These are phyloP conservation scores for Kingdonia uniflora DNA, from an alignment of 164 flowering plant genomes.

Conservation along the genomic window DNA sequence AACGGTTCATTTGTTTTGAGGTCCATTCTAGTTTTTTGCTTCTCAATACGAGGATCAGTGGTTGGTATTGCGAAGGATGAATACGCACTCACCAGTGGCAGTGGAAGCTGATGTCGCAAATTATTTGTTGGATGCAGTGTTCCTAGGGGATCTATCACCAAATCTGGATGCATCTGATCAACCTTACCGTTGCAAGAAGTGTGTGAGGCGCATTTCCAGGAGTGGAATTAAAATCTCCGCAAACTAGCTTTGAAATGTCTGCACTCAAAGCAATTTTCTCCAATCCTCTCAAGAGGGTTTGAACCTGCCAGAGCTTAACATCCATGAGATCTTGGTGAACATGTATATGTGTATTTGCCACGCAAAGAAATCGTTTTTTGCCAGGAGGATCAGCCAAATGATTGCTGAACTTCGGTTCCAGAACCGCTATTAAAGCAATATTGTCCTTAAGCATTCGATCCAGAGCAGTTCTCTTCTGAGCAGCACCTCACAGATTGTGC, in stretches of 20 bases:
- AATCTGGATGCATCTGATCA: constrained; percentile 77
- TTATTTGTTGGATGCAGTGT: constrained; percentile 88
- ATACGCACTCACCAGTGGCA: constrained; percentile 98
- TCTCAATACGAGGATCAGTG: constrained; percentile 54
- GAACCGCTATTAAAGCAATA: constrained; percentile 82
- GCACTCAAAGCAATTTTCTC: constrained; percentile 97
- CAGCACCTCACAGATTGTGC: constrained; percentile 71
- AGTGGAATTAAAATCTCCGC: constrained; percentile 89
- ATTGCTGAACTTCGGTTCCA: constrained; percentile 90
- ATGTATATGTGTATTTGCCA: constrained; percentile 97
- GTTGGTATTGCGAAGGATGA: constrained; percentile 82
- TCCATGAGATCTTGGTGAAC: constrained; percentile 87
- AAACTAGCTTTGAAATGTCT: constrained; percentile 93
- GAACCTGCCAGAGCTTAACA: constrained; percentile 96
- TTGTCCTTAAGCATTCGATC: constrained; percentile 88
- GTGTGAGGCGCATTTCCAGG: constrained; percentile 99
- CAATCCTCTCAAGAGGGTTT: constrained; percentile 44
- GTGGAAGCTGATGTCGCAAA: constrained; percentile 78
- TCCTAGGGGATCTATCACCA: constrained; percentile 70
- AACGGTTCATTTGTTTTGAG: constrained; percentile 86
- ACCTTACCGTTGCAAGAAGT: constrained; percentile 87
- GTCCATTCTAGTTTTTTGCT: constrained; percentile 76
- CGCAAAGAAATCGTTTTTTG: constrained; percentile 90
- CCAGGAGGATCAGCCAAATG: constrained; percentile 76
- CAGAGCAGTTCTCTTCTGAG: constrained; percentile 75